Evolutionary conservation across 2,329 filamentous ascomycete species (phyloP), one percentile per base, ranked within the genome.

Genomic region (Lachnellula cervina): DNA sequence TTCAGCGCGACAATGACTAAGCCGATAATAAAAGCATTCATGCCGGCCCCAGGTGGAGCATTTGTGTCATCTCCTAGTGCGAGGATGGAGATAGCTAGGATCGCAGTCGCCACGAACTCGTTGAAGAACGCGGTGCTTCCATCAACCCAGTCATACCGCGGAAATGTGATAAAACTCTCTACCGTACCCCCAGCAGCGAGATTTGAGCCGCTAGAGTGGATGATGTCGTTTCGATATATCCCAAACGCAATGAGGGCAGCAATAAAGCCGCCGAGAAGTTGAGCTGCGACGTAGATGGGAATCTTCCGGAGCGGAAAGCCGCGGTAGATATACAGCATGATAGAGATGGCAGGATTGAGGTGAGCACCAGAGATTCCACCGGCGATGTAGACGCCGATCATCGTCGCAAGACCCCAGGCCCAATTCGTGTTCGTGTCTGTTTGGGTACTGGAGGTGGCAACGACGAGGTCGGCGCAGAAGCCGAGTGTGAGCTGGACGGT

Each of bases 371-470:
- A 77, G 17, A 77, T 71, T 52, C 75, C 75, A 71, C 75, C 75
- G 19, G 72, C 74, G 37, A 77, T 72, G 56, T 77, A 76, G 59
- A 77, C 76, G 9, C 68, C 75, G 34, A 76, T 70, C 76, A 82
- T 83, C 21, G 75, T 74, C 1, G 76, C 79, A 14, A 82, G 70
- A 1, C 80, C 80, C 80, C 80, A 83, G 5, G 75, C 72, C 72
- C 71, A 76, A 25, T 68, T 65, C 3, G 73, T 72, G 9, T 4
- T 74, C 74, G 34, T 76, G 1, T 72, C 73, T 1, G 69, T 64
- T 17, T 66, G 58, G 21, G 40, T 49, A 17, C 37, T 46, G 13
- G 63, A 64, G 37, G 62, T 63, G 16, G 48, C 37, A 2, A 78
- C 73, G 1, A 73, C 72, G 1, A 80, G 68, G 54, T 80, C 76